phyloP scores from a whole-genome alignment of 176 grass and related monocot species.

The Oropetium thomaeum region DNA sequence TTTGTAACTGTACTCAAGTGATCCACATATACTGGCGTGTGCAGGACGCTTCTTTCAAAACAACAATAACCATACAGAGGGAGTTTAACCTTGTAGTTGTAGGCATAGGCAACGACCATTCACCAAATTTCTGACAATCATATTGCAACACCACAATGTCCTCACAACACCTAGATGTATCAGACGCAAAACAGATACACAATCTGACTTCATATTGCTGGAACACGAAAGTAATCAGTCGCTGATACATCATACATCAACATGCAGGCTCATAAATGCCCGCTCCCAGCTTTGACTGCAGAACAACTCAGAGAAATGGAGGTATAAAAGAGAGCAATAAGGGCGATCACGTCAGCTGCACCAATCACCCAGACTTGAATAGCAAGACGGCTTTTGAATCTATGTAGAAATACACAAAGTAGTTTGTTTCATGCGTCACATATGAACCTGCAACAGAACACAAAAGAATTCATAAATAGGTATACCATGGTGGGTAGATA shows the following conservation, averaged over 20 bases:
- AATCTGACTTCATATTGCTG: conserved; percentile 32
- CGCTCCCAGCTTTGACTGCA: conserved; percentile 28
- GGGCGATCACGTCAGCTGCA: background rate
- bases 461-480: background rate
- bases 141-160: conserved; percentile 40
- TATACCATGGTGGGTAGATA: background rate
- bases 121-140: conserved; percentile 21
- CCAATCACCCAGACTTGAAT: conserved; percentile 80
- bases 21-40: background rate
- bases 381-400: conserved; percentile 78
- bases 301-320: background rate
- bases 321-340: conserved; percentile 1
- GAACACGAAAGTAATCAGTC: background rate
- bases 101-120: background rate
- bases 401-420: conserved; percentile 81
- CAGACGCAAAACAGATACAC: conserved; percentile 23
- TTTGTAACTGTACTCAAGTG: background rate
- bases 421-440: conserved; percentile 82
- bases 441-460: conserved; percentile 50
- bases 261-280: conserved; percentile 19
- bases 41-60: background rate
- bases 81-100: background rate
- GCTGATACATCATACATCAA: conserved; percentile 30
- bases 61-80: background rate
- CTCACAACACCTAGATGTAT: conserved; percentile 43